Percentiles rank a stretch among this genome's conserved stretches.
Evolutionary conservation across 106 monocot genomes (phyloP).

Genomic region (Dendrobium huoshanense): DNA sequence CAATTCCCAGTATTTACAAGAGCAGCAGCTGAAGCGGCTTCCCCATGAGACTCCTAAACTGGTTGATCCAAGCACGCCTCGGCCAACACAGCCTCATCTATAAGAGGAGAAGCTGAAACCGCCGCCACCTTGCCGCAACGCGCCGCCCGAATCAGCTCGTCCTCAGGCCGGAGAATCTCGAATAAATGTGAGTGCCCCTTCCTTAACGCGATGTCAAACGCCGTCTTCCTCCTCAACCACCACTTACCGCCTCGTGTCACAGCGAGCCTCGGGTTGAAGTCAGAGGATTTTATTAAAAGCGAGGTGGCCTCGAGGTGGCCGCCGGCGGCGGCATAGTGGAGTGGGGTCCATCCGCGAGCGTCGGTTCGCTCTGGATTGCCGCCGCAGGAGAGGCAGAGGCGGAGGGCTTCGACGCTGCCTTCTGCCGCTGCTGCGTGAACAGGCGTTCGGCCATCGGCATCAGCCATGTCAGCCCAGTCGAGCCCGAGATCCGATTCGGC

Average conservation of each 20-base stretch:
- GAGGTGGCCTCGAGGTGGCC: too few relatives aligned
- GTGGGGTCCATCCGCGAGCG: too few relatives aligned
- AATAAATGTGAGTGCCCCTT: neutral
- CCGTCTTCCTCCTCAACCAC: neutral
- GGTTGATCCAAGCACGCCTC: neutral
- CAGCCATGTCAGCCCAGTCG: constrained; percentile 11
- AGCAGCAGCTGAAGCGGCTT: neutral
- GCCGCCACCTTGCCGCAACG: neutral
- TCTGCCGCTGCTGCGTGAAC: too few relatives aligned
- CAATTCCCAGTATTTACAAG: neutral
- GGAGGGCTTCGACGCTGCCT: too few relatives aligned
- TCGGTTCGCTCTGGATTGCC: too few relatives aligned
- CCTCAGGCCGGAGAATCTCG: neutral
- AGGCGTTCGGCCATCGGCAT: constrained; percentile 17
- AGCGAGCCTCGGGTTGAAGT: too few relatives aligned
- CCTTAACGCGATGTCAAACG: neutral
- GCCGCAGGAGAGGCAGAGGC: too few relatives aligned
- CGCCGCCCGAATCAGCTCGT: neutral
- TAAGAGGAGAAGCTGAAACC: too few relatives aligned
- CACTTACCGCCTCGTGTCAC: neutral
- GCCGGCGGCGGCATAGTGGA: too few relatives aligned
- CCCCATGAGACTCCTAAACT: neutral
- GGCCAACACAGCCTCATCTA: too few relatives aligned
- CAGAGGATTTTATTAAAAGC: too few relatives aligned
- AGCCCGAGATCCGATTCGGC: neutral